Conservation (phyloP, 352 stramenopile species). For the Globisporangium alternatum region DNA sequence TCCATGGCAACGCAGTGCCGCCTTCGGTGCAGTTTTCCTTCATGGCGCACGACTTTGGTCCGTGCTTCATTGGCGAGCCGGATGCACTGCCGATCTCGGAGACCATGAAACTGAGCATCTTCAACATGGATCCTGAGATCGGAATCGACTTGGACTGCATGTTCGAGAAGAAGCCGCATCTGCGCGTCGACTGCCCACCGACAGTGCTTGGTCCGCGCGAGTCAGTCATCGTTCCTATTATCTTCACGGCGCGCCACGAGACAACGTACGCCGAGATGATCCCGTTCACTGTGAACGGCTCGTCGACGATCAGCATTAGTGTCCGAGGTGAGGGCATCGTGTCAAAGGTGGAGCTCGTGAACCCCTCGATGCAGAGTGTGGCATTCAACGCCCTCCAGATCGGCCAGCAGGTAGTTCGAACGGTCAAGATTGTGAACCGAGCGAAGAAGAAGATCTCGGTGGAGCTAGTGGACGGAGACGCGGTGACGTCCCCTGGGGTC, state of each 20-base stretch:
- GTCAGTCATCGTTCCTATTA: conserved; percentile 70
- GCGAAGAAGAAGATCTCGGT: conserved; percentile 73
- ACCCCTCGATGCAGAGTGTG: conserved; percentile 78
- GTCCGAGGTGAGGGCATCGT: conserved; percentile 74
- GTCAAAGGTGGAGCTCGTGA: conserved; percentile 86
- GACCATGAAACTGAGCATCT: conserved; percentile 58
- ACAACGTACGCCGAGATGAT: conserved; percentile 81
- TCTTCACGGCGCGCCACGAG: conserved; percentile 86
- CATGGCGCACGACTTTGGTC: conserved; percentile 87
- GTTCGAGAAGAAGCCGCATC: conserved; percentile 84
- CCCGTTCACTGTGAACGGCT: conserved; percentile 90
- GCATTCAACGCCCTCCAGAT: conserved; percentile 85
- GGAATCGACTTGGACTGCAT: conserved; percentile 87
- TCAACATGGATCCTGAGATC: conserved; percentile 85
- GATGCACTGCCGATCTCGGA: conserved; percentile 60
- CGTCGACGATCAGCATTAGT: conserved; percentile 69
- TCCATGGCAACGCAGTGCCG: conserved; percentile 75
- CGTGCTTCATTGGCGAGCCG: conserved; percentile 88
- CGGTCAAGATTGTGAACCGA: conserved; percentile 85
- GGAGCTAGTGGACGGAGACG: conserved; percentile 38
- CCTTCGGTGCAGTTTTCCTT: conserved; percentile 90
- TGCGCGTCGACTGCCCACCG: conserved; percentile 85
- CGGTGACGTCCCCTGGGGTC: conserved; percentile 15
- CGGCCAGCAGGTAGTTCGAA: conserved; percentile 65
- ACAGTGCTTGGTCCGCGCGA: conserved; percentile 81